Percentiles rank a stretch among this genome's conserved stretches.
phyloP scores from a whole-genome alignment of 2,329 filamentous ascomycete species.

The Fusarium staphyleae region DNA sequence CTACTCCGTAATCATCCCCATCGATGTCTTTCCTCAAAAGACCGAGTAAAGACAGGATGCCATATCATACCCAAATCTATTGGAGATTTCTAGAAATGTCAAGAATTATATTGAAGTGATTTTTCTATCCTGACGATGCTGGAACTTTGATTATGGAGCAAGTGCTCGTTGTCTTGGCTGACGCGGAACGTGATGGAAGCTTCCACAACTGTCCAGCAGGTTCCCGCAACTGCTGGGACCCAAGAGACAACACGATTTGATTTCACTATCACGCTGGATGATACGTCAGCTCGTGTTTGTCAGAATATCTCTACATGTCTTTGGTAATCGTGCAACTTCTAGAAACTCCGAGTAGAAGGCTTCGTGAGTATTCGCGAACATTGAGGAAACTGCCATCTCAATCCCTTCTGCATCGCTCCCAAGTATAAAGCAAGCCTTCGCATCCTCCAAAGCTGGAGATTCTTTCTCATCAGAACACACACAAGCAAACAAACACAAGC shows the following conservation, averaged over 20 bases:
- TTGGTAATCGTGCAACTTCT: constrained; percentile 32
- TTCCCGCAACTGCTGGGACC: constrained; percentile 22
- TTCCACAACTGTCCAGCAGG: constrained; percentile 34
- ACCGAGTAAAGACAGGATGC: no score
- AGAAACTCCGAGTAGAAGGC: constrained; percentile 31
- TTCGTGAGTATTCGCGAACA: constrained; percentile 31
- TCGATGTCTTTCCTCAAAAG: no score
- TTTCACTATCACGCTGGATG: constrained; percentile 10
- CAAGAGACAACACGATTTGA: constrained; percentile 23
- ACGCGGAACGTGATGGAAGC: constrained; percentile 19
- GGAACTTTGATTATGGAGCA: not conserved
- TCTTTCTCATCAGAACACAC: constrained; percentile 41
- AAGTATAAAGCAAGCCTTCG: constrained; percentile 44
- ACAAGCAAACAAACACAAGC: constrained; percentile 38
- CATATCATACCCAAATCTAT: no score
- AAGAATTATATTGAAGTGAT: not conserved
- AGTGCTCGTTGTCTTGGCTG: not conserved
- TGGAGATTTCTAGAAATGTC: not conserved
- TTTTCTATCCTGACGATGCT: no score
- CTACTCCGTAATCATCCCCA: no score
- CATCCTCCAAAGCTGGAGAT: constrained; percentile 16
- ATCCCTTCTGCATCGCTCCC: constrained; percentile 9
- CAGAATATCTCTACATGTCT: constrained; percentile 15
- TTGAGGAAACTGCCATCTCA: constrained; percentile 21
- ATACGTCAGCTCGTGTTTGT: constrained; percentile 15